A percentile compares a stretch with the other conserved stretches of the same genome.
Evolutionary conservation across 176 grass and related monocot species (phyloP).

Genomic region (Aegilops tauschii): DNA sequence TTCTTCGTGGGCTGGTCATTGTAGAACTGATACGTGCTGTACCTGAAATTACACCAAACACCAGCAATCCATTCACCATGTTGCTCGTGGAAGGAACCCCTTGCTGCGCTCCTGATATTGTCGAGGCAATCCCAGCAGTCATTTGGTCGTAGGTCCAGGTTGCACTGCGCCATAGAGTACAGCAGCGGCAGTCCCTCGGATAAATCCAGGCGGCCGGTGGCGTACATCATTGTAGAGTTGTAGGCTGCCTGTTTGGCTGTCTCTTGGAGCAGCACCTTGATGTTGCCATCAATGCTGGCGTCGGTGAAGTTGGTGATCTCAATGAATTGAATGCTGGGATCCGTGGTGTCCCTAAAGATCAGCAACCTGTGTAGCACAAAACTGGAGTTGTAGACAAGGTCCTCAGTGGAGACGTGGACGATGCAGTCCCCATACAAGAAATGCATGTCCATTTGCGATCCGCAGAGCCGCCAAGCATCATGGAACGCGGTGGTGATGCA

Average conservation of each 20-base stretch:
- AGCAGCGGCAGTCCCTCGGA: background rate
- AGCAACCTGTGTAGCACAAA: background rate
- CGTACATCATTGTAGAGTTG: background rate
- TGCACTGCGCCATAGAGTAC: slow-evolving; percentile 44
- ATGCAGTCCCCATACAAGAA: background rate
- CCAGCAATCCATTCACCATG: slow-evolving; percentile 12
- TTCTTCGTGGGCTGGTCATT: background rate
- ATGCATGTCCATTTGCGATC: background rate
- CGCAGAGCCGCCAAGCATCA: background rate
- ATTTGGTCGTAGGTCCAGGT: background rate
- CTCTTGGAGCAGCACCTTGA: background rate
- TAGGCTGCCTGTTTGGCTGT: slow-evolving; percentile 9
- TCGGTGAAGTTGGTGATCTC: background rate
- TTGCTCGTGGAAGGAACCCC: background rate
- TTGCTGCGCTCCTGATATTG: background rate
- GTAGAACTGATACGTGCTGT: slow-evolving; percentile 23
- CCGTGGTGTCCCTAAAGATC: background rate
- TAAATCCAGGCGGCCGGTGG: slow-evolving; percentile 4
- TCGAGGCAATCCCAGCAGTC: slow-evolving; percentile 5
- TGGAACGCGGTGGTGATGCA: background rate
- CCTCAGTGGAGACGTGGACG: slow-evolving; percentile 2
- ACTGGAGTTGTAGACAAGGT: background rate
- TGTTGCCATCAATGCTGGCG: too few species aligned
- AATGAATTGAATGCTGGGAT: background rate
- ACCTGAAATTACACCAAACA: slow-evolving; percentile 28